Evolutionary conservation across 208 protist species (phyloP).

Genomic region (Trypanosoma melophagium): DNA sequence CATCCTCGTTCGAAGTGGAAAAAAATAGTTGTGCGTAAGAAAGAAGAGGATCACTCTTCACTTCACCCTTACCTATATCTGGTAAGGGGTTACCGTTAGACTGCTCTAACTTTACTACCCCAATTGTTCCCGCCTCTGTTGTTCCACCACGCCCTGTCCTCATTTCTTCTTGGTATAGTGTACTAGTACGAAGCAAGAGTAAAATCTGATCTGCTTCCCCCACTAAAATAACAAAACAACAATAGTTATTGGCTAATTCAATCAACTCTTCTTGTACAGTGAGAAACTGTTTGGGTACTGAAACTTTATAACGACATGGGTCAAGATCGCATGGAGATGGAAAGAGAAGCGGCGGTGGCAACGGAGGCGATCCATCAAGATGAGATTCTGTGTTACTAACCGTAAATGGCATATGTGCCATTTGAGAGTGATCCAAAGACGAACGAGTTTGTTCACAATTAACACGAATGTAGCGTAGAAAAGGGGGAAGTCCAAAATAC

Average conservation of each 20-base stretch:
- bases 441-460: conserved; percentile 4
- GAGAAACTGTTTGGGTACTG: conserved; percentile 47
- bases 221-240: conserved; percentile 56
- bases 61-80: not conserved
- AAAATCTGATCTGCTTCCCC: conserved; percentile 82
- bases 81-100: not conserved
- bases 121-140: not conserved
- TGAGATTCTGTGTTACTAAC: not conserved
- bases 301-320: conserved; percentile 34
- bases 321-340: conserved; percentile 55
- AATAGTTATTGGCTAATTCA: conserved; percentile 49
- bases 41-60: not conserved
- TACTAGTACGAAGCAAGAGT: conserved; percentile 35
- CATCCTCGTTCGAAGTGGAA: not conserved
- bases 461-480: conserved; percentile 79
- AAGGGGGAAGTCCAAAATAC: conserved; percentile 83
- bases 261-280: conserved; percentile 80
- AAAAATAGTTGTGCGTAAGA: conserved; percentile 4
- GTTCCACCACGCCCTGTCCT: not conserved
- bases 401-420: not conserved
- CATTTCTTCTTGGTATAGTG: conserved; percentile 11
- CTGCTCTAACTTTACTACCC: conserved; percentile 4
- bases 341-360: conserved; percentile 36
- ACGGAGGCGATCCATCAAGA: not conserved
- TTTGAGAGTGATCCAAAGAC: not conserved